These are phyloP conservation scores for Aspergillus steynii DNA, from an alignment of 495 filamentous ascomycete genomes.

Conservation along the genomic window DNA sequence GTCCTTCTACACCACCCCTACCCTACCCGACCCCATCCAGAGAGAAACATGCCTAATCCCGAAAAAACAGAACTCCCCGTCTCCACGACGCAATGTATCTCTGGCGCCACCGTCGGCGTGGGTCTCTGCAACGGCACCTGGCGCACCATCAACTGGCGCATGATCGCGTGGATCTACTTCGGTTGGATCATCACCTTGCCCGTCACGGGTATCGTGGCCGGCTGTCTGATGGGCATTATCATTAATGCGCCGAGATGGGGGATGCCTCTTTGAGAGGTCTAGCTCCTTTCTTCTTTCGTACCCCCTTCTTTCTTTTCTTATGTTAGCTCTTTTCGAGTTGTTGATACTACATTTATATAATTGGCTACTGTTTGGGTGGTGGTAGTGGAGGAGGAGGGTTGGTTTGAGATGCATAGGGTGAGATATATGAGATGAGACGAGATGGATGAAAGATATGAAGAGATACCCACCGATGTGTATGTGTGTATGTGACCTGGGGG, in stretches of 20 bases:
- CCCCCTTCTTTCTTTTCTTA: background rate
- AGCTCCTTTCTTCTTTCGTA: background rate
- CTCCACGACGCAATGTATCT: constrained; percentile 56
- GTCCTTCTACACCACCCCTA: background rate
- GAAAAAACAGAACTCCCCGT: constrained; percentile 21
- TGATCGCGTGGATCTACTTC: constrained; percentile 56
- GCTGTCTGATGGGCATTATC: constrained; percentile 57
- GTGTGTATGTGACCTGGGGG: background rate
- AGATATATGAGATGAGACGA: background rate
- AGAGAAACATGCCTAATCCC: background rate
- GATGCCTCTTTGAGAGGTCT: constrained; percentile 1
- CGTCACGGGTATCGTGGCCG: constrained; percentile 55
- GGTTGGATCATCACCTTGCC: constrained; percentile 63
- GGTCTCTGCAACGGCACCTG: constrained; percentile 60
- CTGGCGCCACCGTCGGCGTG: constrained; percentile 62
- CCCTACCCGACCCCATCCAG: background rate
- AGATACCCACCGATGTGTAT: background rate
- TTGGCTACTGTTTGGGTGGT: background rate
- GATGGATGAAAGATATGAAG: background rate
- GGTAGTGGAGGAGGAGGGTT: too few relatives aligned
- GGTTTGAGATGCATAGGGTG: too few relatives aligned
- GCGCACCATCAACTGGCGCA: constrained; percentile 61
- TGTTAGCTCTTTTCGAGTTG: background rate
- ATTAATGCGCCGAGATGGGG: constrained; percentile 55
- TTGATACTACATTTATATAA: background rate